phyloP scores from a whole-genome alignment of 352 stramenopile species.

The Globisporangium canariense region DNA sequence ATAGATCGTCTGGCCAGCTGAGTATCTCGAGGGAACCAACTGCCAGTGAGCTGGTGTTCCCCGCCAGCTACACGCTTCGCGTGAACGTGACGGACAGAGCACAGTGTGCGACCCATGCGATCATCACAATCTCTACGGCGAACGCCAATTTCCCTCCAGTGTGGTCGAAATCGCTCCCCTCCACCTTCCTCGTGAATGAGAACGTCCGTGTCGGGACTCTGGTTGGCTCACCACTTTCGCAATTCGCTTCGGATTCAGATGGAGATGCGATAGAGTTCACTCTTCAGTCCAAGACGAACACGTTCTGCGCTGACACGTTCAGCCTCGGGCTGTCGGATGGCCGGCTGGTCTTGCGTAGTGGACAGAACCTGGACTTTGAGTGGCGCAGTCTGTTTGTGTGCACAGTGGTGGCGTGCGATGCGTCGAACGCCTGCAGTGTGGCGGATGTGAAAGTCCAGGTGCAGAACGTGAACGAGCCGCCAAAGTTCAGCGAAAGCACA shows the following conservation, averaged over 20 bases:
- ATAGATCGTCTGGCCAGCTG: constrained; percentile 45
- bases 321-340: constrained; percentile 26
- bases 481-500: constrained; percentile 27
- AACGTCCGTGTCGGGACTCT: constrained; percentile 29
- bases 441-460: constrained; percentile 41
- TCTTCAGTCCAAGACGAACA: constrained; percentile 50
- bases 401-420: constrained; percentile 52
- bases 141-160: constrained; percentile 51
- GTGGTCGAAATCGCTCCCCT: constrained; percentile 30
- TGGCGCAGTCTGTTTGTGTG: constrained; percentile 33
- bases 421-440: constrained; percentile 39
- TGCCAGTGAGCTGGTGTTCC: constrained; percentile 35
- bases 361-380: constrained; percentile 39
- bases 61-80: constrained; percentile 24
- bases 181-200: constrained; percentile 35
- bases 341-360: constrained; percentile 26
- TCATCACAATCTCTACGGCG: constrained; percentile 30
- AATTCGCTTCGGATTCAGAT: constrained; percentile 38
- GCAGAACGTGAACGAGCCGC: constrained; percentile 51
- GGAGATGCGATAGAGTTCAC: constrained; percentile 41
- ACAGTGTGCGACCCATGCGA: constrained; percentile 23
- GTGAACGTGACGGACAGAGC: constrained; percentile 43
- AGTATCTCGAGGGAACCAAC: constrained; percentile 26
- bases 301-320: constrained; percentile 47
- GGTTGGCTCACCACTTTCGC: constrained; percentile 20